Conservation (phyloP, 768 basidiomycete species). For the Leccinum arenicola region DNA sequence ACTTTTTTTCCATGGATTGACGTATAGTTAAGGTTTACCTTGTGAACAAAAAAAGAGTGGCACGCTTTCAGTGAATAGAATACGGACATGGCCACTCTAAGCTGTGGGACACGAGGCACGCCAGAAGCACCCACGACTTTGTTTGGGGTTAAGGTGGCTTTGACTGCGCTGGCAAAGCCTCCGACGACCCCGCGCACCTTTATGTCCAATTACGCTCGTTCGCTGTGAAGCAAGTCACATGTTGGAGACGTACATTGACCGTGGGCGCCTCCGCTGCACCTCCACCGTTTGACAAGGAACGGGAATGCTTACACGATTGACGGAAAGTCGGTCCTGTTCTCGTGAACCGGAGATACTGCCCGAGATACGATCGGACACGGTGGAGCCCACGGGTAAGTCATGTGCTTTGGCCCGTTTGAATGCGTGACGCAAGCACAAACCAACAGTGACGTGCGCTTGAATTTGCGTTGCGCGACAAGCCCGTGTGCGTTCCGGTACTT, state of each 20-base stretch:
- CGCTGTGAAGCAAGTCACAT: neutral
- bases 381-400: neutral
- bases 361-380: slow-evolving; percentile 6
- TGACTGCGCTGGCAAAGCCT: slow-evolving; percentile 1
- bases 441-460: neutral
- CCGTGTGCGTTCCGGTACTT: neutral
- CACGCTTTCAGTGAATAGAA: slow-evolving; percentile 4
- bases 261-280: neutral
- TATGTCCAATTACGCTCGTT: slow-evolving; percentile 4
- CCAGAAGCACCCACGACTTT: slow-evolving; percentile 26
- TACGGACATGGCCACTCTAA: slow-evolving; percentile 1
- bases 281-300: neutral
- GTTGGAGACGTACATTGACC: neutral
- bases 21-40: slow-evolving; percentile 21
- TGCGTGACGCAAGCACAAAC: neutral
- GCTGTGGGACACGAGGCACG: slow-evolving; percentile 25
- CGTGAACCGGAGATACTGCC: slow-evolving; percentile 4
- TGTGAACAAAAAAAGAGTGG: slow-evolving; percentile 7
- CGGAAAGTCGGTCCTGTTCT: neutral
- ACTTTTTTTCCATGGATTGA: slow-evolving; percentile 15
- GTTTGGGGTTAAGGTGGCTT: slow-evolving; percentile 24
- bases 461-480: neutral
- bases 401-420: neutral
- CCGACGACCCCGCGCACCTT: neutral
- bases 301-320: neutral